Evolutionary conservation across 2,329 filamentous ascomycete genomes (phyloP).

Genomic region (Hymenoscyphus repandus): DNA sequence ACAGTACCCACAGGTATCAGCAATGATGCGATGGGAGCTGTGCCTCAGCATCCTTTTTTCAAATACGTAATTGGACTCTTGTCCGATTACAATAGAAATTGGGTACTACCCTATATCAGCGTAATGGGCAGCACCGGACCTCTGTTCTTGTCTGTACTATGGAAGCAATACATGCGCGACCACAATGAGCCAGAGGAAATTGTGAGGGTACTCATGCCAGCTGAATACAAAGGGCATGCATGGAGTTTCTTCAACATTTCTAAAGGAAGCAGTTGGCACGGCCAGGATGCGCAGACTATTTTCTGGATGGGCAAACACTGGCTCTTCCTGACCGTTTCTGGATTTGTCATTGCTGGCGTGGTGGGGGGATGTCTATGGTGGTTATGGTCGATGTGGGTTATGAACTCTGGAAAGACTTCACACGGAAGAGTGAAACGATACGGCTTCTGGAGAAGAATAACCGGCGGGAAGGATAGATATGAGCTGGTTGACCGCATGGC

Average conservation of each 20-base stretch:
- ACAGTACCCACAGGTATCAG: conserved; percentile 74
- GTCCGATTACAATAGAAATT: conserved; percentile 62
- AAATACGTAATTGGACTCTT: conserved; percentile 61
- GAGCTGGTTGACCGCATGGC: conserved; percentile 30
- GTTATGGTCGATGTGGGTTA: conserved; percentile 26
- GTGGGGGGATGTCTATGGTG: conserved; percentile 26
- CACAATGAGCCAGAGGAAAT: conserved; percentile 44
- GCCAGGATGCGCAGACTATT: conserved; percentile 40
- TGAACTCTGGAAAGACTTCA: conserved; percentile 13
- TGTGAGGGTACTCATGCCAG: conserved; percentile 62
- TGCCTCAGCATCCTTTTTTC: conserved; percentile 71
- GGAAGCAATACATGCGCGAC: conserved; percentile 65
- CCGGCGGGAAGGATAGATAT: conserved; percentile 24
- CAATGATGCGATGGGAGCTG: conserved; percentile 74
- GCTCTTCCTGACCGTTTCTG: conserved; percentile 33
- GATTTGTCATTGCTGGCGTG: conserved; percentile 29
- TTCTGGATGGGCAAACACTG: conserved; percentile 45
- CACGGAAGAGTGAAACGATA: conserved; percentile 8
- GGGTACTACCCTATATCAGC: conserved; percentile 61
- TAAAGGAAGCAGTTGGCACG: conserved; percentile 43
- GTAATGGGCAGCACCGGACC: conserved; percentile 78
- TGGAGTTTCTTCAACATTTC: conserved; percentile 65
- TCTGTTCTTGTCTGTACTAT: conserved; percentile 68
- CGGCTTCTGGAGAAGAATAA: conserved; percentile 24
- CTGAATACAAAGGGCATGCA: conserved; percentile 61